phyloP scores from a whole-genome alignment of 352 stramenopile species.

The Saprolegnia parasitica region DNA sequence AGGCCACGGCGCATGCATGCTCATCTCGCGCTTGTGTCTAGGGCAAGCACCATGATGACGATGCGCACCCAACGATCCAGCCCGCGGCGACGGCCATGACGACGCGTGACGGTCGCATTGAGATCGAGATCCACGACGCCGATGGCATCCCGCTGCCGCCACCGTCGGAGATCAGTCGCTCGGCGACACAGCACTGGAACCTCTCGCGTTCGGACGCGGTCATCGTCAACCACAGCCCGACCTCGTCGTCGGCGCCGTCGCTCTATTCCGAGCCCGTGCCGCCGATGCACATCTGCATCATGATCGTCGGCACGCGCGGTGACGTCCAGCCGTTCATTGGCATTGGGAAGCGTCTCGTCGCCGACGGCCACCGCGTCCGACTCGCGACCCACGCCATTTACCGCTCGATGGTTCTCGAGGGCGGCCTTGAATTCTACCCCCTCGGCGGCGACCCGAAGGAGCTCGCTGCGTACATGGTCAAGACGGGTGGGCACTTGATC shows the following conservation, averaged over 20 bases:
- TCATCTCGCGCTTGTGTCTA: not conserved
- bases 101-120: conserved; percentile 9
- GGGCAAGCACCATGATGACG: not conserved
- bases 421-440: conserved; percentile 76
- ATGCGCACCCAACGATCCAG: not conserved
- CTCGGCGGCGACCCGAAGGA: conserved; percentile 70
- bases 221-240: not conserved
- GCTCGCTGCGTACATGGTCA: conserved; percentile 89
- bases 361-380: conserved; percentile 85
- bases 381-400: conserved; percentile 88
- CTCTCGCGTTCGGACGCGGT: not conserved
- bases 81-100: conserved; percentile 6
- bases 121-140: conserved; percentile 13
- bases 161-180: not conserved
- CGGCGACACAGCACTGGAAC: not conserved
- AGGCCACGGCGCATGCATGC: not conserved
- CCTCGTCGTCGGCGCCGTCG: not conserved
- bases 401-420: conserved; percentile 70
- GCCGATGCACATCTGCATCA: conserved; percentile 78
- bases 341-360: conserved; percentile 78
- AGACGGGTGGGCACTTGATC: conserved; percentile 73
- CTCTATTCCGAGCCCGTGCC: not conserved
- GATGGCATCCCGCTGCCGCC: conserved; percentile 10
- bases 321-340: conserved; percentile 84
- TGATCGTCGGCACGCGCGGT: conserved; percentile 86